Conservation (phyloP, 139 green algal species). For the Asterochloris erici region DNA sequence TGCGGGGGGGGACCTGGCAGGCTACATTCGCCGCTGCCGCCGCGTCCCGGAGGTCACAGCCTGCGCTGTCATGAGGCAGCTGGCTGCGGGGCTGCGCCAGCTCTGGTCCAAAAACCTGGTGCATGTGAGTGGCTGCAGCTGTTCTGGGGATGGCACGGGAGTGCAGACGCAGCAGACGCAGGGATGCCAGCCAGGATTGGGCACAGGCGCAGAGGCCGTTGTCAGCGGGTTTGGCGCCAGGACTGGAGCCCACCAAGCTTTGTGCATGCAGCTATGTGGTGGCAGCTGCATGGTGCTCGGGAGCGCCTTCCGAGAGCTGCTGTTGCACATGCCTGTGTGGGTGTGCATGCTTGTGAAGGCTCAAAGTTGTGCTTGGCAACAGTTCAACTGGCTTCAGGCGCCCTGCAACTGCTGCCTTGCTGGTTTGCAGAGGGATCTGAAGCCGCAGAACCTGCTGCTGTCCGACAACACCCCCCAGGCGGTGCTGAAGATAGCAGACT, state of each 20-base stretch:
- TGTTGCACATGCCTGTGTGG: not conserved
- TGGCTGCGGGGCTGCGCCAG: constrained; percentile 80
- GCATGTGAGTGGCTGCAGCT: constrained; percentile 54
- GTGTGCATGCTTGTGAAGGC: not conserved
- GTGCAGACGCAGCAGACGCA: no score
- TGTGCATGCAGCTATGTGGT: no score
- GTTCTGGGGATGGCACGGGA: no score
- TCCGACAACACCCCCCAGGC: constrained; percentile 31
- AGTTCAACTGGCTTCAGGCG: not conserved
- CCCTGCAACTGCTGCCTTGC: not conserved
- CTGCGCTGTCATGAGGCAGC: constrained; percentile 78
- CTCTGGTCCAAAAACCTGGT: constrained; percentile 84
- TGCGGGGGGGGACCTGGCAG: constrained; percentile 83
- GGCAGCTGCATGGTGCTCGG: not conserved
- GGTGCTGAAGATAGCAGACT: constrained; percentile 96
- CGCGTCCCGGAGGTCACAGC: constrained; percentile 57
- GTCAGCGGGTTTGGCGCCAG: no score
- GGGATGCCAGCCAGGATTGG: no score
- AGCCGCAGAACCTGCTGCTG: constrained; percentile 96
- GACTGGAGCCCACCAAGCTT: no score
- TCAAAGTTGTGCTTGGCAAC: not conserved
- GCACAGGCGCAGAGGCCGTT: no score
- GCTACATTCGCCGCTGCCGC: constrained; percentile 56
- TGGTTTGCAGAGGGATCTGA: constrained; percentile 87
- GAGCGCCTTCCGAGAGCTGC: not conserved